Evolutionary conservation across 1,139 yeast genomes (phyloP).

Genomic region (Entelexis paramagnoliae): DNA sequence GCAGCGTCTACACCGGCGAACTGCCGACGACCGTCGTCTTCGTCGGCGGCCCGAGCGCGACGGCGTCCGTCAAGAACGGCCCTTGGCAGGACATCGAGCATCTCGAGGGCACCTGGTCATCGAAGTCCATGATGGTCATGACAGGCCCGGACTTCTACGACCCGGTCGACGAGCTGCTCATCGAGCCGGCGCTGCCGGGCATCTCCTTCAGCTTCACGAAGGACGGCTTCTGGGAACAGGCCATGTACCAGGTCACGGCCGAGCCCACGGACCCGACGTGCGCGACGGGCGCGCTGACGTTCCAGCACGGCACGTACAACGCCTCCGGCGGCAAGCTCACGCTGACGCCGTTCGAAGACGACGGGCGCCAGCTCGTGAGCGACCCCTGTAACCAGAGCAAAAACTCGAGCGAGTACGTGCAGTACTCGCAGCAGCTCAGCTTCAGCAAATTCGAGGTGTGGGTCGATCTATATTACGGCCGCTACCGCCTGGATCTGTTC

Average conservation of each 20-base stretch:
- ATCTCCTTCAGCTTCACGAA: slow-evolving; percentile 82
- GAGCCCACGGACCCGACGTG: slow-evolving; percentile 64
- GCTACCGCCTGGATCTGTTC: slow-evolving; percentile 61
- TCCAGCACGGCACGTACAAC: slow-evolving; percentile 79
- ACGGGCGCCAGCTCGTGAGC: slow-evolving; percentile 84
- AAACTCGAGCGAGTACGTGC: slow-evolving; percentile 38
- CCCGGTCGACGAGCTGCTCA: slow-evolving; percentile 84
- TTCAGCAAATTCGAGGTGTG: slow-evolving; percentile 49
- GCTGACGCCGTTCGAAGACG: slow-evolving; percentile 68
- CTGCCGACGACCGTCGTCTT: slow-evolving; percentile 7
- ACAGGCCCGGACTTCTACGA: slow-evolving; percentile 97
- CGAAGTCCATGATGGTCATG: slow-evolving; percentile 86
- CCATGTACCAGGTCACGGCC: slow-evolving; percentile 64
- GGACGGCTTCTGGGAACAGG: slow-evolving; percentile 87
- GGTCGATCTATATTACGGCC: slow-evolving; percentile 74
- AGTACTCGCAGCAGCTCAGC: slow-evolving; percentile 59
- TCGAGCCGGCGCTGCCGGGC: slow-evolving; percentile 94
- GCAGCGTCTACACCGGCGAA: slow-evolving; percentile 1
- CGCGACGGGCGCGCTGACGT: slow-evolving; percentile 69
- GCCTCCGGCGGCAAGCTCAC: slow-evolving; percentile 57
- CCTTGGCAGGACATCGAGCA: slow-evolving; percentile 25
- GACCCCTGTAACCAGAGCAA: slow-evolving; percentile 54
- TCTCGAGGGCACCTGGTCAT: slow-evolving; percentile 79
- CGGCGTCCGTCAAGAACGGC: slow-evolving; percentile 18
- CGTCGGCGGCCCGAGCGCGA: slow-evolving; percentile 6